phyloP scores from a whole-genome alignment of 148 eudicot genomes.

The Camellia lanceoleosa region DNA sequence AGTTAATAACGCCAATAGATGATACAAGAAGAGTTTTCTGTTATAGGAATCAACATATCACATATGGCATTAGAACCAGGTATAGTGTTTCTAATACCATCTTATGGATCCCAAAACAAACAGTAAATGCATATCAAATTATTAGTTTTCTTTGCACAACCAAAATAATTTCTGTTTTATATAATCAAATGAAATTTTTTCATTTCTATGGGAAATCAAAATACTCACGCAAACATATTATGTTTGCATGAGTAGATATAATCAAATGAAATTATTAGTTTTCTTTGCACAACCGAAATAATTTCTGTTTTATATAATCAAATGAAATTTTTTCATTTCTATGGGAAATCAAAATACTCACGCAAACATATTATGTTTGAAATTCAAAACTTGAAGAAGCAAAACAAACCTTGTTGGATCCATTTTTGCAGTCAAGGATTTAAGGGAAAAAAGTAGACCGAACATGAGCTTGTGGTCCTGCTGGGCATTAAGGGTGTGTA shows the following conservation, averaged over 20 bases:
- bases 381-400: background rate
- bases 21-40: background rate
- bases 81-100: background rate
- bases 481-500: conserved; percentile 59
- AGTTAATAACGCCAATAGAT: background rate
- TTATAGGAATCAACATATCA: background rate
- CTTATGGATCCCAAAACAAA: background rate
- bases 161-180: background rate
- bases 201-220: background rate
- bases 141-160: background rate
- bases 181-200: background rate
- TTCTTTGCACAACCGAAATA: too few relatives aligned
- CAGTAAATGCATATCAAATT: background rate
- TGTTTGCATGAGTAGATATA: background rate
- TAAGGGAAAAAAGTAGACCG: conserved; percentile 84
- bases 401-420: conserved; percentile 67
- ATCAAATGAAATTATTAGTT: too few relatives aligned
- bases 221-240: background rate
- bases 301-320: background rate
- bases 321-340: background rate
- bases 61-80: background rate
- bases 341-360: background rate
- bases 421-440: conserved; percentile 91
- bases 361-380: background rate
- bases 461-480: conserved; percentile 97